Base-by-base conservation (phyloP, 345 rosid species). In the Crucihimalaya himalaica region DNA sequence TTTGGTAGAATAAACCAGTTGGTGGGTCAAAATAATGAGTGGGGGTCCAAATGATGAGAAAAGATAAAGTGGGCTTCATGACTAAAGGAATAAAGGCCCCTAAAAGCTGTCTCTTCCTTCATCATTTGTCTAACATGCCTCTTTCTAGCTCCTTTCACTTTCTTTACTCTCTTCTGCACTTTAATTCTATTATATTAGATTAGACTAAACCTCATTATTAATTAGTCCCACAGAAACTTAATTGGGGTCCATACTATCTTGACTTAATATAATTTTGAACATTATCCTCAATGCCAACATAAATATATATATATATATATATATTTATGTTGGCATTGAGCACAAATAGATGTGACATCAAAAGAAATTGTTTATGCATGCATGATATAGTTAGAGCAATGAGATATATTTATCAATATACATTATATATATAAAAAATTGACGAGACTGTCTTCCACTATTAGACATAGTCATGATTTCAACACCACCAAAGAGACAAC, bases 101-200 rank as follows among this genome's bases (percentile, higher is more conserved):
- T 14, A 55, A 76, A 76, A 77, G 76, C 80, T 71, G 80, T 3
- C 8, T 40, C 71, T 77, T 57, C 76, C 62, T 40, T 39, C 76
- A 77, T 77, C 72, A 77, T 77, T 56, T 70, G 58, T 55, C 61
- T 70, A 76, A 70, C 80, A 76, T 70, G 80, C 66, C 37, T 76
- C 66, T 63, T 34, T 60, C 56, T n/a, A n/a, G n/a, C n/a, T 66
- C 34, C 77, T 42, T 37, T 1, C 62, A 2, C 13, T 42, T 35
- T 63, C 35, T 39, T 48, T 58, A 40, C 35, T 12, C 53, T 16
- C 53, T 32, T 69, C 54, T 60, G 21, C 55, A 75, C 46, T 75
- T 23, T 40, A 59, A 29, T 59, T 40, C n/a, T 10, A 32, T 63
- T 19, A 7, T 23, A 20, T 58, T 35, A 14, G 50, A 58, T 58